Base-by-base conservation (phyloP, 805 yeast genomes). In the Yarrowia sp. region DNA sequence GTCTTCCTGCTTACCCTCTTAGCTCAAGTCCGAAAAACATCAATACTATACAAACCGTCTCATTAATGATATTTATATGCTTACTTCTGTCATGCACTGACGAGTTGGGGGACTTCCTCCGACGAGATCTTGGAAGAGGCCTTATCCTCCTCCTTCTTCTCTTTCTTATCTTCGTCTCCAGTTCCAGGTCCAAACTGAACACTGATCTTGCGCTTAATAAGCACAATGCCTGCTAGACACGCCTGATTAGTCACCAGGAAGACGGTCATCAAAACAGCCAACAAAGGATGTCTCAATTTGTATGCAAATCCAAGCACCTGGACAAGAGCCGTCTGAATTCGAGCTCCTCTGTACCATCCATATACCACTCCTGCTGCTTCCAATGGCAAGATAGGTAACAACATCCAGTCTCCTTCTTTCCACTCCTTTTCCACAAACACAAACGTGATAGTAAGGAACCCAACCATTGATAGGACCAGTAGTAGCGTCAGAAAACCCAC, bases 351-450 rank as follows among this genome's bases (percentile, higher is more conserved):
- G 65, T 45, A 59, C 65, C 65, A 59, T 14, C 52, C 19, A 14
- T 16, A 59, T 4, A 59, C 52, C 43, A 59, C 32, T 7, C n/a
- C 65, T 15, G 42, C 65, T 9, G 52, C 65, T 15, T 59, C 65
- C 65, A 59, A 7, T 3, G 52, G 52, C 42, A 59, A 35, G 22
- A 59, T 36, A 4, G 65, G 52, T 16, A 59, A 22, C 35, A 59
- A 35, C 42, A n/a, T 10, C 52, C 65, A 40, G 35, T 45, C 52
- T 12, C 65, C 65, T 16, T 59, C 52, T 16, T 59, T 59, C 65
- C 65, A 59, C 46, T 59, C 65, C 52, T 59, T 59, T 16, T 59
- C 65, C 19, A 59, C 65, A 32, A 59, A 59, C 14, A 59, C 65
- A 35, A 59, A 59, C 41, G 65, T 45, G 38, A 59, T 32, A 2